Evolutionary conservation across 139 green algal species (phyloP).

Genomic region (Picochlorum sp.): DNA sequence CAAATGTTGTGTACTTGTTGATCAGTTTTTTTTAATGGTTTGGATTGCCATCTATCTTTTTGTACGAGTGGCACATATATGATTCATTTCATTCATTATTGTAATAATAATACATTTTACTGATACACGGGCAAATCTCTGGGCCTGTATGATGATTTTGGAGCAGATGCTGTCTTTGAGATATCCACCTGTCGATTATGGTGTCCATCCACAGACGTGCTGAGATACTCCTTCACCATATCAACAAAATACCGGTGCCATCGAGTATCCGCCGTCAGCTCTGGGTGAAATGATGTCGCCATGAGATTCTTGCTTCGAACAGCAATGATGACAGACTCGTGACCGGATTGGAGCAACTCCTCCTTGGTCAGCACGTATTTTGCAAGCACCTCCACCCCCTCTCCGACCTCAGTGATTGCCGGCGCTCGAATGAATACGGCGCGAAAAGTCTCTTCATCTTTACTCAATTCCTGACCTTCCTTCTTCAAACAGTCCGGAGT

Average conservation of each 20-base stretch:
- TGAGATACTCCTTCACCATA: constrained; percentile 56
- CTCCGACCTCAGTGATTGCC: constrained; percentile 67
- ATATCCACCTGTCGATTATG: background rate
- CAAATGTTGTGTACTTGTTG: too few species aligned
- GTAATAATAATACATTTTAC: constrained; percentile 11
- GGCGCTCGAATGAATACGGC: constrained; percentile 82
- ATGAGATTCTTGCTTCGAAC: constrained; percentile 74
- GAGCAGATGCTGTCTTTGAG: constrained; percentile 10
- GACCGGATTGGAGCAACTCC: constrained; percentile 31
- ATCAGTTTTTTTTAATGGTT: too few species aligned
- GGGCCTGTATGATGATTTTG: constrained; percentile 35
- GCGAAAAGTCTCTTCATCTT: constrained; percentile 12
- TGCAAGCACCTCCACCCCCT: constrained; percentile 75
- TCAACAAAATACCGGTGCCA: constrained; percentile 85
- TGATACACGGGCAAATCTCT: constrained; percentile 60
- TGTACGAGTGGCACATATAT: too few species aligned
- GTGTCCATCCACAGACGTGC: background rate
- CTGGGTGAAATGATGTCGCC: constrained; percentile 95
- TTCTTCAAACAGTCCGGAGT: constrained; percentile 42
- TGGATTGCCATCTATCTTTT: too few species aligned
- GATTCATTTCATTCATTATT: too few species aligned
- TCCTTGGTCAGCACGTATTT: constrained; percentile 53
- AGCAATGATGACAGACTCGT: constrained; percentile 53
- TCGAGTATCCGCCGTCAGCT: constrained; percentile 84
- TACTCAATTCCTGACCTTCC: background rate